Evolutionary conservation across 2,329 filamentous ascomycete species (phyloP), one percentile per base, ranked within the genome.

Genomic region (Ilyonectria mors-panacis): DNA sequence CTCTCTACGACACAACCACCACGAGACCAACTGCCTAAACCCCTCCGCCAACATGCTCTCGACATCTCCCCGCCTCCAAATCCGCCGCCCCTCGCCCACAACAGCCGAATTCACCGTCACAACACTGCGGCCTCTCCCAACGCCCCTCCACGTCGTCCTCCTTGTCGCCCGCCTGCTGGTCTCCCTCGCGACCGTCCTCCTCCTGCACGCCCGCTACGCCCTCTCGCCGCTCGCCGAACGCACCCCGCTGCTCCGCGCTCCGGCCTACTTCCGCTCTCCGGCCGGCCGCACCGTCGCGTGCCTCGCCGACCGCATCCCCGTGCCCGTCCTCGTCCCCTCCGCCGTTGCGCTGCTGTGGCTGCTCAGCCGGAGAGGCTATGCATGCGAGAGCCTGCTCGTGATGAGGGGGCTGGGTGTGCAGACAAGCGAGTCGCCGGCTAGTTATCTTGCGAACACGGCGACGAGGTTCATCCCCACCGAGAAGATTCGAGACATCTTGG

Each of bases 91-190:
- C 56, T 95, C 96, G 26, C 92, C 94, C 53, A 97, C 94, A 3
- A 97, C 96, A n/a, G 91, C 93, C 78, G 92, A 93, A 72, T 98
- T 95, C 86, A 97, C 93, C 33, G 93, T 98, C 63, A 96, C 95
- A 39, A 98, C 95, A 65, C 89, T 90, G 50, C 89, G 93, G 1
- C 81, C 83, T 0, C 78, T 82, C 4, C 87, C 86, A 0, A 67
- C 87, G 17, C 75, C 85, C 2, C 81, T 87, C 7, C 86, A 84
- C 45, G 70, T 86, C 37, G 77, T 87, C 21, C 67, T 78, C 50
- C 67, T 85, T 51, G 79, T 86, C 28, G 75, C 84, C 67, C 71
- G 84, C 63, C 58, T 83, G 21, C 72, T 86, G 45, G 70, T 70
- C 78, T 70, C 85, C 50, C 80, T 87, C 42, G 76, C 85, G 76